Conservation (phyloP, 164 flowering plant species). For the Annona squamosa region DNA sequence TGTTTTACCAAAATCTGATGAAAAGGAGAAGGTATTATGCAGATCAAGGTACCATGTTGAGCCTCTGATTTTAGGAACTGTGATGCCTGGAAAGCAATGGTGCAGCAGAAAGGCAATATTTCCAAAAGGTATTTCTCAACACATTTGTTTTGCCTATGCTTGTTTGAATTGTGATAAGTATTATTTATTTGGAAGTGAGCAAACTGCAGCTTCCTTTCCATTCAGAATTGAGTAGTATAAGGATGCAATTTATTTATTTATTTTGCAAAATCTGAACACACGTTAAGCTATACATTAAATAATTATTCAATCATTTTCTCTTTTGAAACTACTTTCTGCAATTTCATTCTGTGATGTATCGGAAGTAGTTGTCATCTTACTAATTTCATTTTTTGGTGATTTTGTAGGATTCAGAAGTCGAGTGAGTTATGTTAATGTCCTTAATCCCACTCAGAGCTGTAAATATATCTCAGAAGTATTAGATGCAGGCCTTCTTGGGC, state of each 20-base stretch:
- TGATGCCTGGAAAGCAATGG: slow-evolving; percentile 52
- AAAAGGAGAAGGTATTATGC: neutral
- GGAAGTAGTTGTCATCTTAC: neutral
- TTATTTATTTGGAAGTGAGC: neutral
- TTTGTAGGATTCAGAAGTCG: slow-evolving; percentile 66
- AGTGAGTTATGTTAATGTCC: slow-evolving; percentile 46
- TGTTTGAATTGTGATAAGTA: neutral
- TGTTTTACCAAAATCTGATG: neutral
- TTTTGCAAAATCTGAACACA: neutral
- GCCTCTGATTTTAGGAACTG: slow-evolving; percentile 43
- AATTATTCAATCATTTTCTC: neutral
- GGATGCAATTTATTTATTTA: neutral
- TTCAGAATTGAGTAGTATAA: neutral
- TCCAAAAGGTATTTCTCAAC: slow-evolving; percentile 50
- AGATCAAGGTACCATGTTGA: slow-evolving; percentile 26
- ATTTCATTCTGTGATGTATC: neutral
- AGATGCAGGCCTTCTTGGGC: slow-evolving; percentile 78
- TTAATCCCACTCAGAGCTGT: slow-evolving; percentile 39
- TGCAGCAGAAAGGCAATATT: slow-evolving; percentile 49
- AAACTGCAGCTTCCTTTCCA: neutral
- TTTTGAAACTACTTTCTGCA: neutral
- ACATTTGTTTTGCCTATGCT: neutral
- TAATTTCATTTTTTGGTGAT: neutral
- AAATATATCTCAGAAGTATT: slow-evolving; percentile 64
- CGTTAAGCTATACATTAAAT: neutral